Evolutionary conservation across 2,329 filamentous ascomycete species (phyloP).

Genomic region (Paramyrothecium sp.): DNA sequence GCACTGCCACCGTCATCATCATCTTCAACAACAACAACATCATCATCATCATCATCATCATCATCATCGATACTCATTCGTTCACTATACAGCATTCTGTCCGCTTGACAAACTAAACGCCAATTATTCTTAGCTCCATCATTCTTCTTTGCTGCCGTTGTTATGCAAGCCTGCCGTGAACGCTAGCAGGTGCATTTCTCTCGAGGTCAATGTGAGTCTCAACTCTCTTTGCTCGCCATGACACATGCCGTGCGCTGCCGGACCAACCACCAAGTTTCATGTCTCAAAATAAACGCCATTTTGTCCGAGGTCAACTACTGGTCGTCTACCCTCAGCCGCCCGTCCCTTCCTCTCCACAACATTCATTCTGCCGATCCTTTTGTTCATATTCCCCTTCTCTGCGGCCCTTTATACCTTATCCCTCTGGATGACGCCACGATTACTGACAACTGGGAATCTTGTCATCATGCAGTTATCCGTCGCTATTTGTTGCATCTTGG

Average conservation of each 20-base stretch:
- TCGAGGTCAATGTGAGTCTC: conserved; percentile 36
- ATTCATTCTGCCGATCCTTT: background rate
- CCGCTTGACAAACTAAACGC: too few species aligned
- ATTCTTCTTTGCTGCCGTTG: background rate
- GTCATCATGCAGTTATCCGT: conserved; percentile 24
- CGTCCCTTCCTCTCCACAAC: background rate
- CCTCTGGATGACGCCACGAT: background rate
- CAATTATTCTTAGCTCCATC: too few species aligned
- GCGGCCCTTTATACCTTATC: background rate
- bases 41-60: background rate
- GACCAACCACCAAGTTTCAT: conserved; percentile 25
- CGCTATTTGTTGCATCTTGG: conserved; percentile 7
- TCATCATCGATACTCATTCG: background rate
- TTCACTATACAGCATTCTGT: background rate
- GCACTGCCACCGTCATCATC: background rate
- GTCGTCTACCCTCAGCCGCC: background rate
- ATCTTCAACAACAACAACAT: background rate
- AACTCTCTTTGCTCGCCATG: conserved; percentile 23
- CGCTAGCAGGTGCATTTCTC: conserved; percentile 11
- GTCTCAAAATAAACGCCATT: conserved; percentile 11
- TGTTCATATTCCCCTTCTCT: background rate
- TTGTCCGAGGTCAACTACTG: background rate
- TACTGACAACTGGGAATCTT: conserved; percentile 8
- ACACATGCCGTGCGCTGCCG: conserved; percentile 24
- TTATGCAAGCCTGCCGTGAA: background rate